Conservation (phyloP, 2,329 filamentous ascomycete genomes). For the Fusarium albosuccineum region DNA sequence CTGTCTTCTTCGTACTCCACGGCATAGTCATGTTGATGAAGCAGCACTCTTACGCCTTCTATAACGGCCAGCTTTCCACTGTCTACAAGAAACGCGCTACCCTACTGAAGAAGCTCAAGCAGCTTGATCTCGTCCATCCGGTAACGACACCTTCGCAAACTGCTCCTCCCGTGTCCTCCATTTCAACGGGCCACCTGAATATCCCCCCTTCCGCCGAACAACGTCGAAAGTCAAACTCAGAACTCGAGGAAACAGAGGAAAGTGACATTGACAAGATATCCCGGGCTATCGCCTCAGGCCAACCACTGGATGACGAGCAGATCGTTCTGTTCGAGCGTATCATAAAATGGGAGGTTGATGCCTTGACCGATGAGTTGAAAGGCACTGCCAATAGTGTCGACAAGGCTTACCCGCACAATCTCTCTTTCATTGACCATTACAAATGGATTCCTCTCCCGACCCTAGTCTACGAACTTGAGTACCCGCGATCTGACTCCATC, state of each 20-base stretch:
- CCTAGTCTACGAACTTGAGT: constrained; percentile 83
- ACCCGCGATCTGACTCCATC: constrained; percentile 75
- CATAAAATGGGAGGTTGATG: constrained; percentile 75
- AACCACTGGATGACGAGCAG: constrained; percentile 72
- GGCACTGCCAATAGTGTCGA: constrained; percentile 67
- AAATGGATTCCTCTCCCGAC: constrained; percentile 83
- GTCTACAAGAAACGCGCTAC: constrained; percentile 64
- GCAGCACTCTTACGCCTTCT: constrained; percentile 83
- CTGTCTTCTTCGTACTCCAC: constrained; percentile 81
- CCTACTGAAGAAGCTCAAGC: constrained; percentile 64
- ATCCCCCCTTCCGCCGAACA: constrained; percentile 58
- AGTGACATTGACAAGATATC: constrained; percentile 71
- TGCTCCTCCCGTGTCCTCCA: constrained; percentile 55
- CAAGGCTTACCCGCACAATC: constrained; percentile 75
- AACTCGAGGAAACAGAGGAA: constrained; percentile 54
- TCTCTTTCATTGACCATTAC: constrained; percentile 74
- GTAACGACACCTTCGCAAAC: constrained; percentile 58
- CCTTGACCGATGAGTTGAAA: constrained; percentile 73
- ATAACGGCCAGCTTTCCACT: constrained; percentile 79
- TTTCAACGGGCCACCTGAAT: constrained; percentile 62
- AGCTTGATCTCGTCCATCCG: constrained; percentile 68
- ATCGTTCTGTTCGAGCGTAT: constrained; percentile 73
- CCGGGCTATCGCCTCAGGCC: constrained; percentile 70
- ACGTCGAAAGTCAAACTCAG: constrained; percentile 57
- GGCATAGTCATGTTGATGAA: constrained; percentile 85